These are phyloP conservation scores for Talaromyces sp. DNA, from an alignment of 2,329 filamentous ascomycete genomes.

Conservation along the genomic window DNA sequence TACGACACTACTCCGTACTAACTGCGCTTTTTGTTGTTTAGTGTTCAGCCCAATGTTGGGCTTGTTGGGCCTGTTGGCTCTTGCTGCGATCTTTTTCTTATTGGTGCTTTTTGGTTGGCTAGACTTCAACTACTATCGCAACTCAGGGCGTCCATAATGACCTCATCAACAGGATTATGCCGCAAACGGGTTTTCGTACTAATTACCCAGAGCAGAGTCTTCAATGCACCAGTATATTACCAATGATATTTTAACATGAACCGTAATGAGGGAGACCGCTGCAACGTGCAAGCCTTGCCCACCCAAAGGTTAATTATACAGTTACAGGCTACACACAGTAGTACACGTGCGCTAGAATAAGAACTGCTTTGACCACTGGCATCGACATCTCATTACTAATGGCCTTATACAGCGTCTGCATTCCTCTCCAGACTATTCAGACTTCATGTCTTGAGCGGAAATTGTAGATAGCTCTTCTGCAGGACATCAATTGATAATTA, in stretches of 20 bases:
- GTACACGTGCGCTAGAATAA: background rate
- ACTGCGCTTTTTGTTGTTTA: no score
- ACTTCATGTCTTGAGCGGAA: background rate
- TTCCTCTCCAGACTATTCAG: background rate
- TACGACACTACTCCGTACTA: no score
- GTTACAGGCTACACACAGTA: background rate
- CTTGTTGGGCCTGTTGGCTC: background rate
- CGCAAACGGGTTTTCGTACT: background rate
- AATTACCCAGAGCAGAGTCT: background rate
- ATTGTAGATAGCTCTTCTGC: background rate
- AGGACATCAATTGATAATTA: background rate
- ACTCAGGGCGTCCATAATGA: background rate
- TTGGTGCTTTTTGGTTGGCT: background rate
- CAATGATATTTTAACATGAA: background rate
- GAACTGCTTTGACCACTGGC: background rate
- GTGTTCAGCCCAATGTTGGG: background rate
- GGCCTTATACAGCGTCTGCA: background rate
- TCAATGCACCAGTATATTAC: background rate
- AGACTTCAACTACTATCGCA: background rate
- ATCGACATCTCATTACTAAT: background rate
- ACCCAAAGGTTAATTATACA: background rate
- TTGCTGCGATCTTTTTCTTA: background rate
- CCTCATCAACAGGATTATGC: background rate
- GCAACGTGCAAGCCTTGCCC: background rate
- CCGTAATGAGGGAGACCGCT: background rate